These are phyloP conservation scores for Colletotrichum lindemuthianum DNA, from an alignment of 2,329 filamentous ascomycete genomes.

Conservation along the genomic window DNA sequence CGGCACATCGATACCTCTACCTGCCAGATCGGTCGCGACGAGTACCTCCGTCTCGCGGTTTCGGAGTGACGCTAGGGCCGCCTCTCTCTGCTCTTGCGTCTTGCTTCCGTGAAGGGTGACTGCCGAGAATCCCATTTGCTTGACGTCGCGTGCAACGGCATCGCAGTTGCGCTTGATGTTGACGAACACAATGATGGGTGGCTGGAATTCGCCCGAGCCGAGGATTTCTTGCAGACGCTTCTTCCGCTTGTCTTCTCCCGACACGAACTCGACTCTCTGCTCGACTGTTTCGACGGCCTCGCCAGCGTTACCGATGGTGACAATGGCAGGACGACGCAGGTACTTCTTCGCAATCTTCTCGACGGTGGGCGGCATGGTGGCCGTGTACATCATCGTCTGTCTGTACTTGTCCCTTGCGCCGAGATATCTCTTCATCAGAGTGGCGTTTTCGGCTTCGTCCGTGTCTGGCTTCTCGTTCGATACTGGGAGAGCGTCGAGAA, in stretches of 20 bases:
- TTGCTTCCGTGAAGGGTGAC: slow-evolving; percentile 96
- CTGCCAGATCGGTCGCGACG: slow-evolving; percentile 94
- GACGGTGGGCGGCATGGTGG: slow-evolving; percentile 92
- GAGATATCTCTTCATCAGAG: slow-evolving; percentile 84
- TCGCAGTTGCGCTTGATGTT: slow-evolving; percentile 99
- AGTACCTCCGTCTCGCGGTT: slow-evolving; percentile 85
- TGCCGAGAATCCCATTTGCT: slow-evolving; percentile 88
- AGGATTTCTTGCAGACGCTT: slow-evolving; percentile 94
- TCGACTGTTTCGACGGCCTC: slow-evolving; percentile 98
- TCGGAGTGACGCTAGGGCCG: slow-evolving; percentile 85
- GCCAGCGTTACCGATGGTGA: slow-evolving; percentile 92
- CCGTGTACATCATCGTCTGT: slow-evolving; percentile 99
- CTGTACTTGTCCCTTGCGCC: slow-evolving; percentile 83
- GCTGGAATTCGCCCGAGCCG: slow-evolving; percentile 78
- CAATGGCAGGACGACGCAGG: slow-evolving; percentile 88
- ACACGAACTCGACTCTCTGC: slow-evolving; percentile 91
- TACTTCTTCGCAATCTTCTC: slow-evolving; percentile 98
- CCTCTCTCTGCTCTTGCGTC: slow-evolving; percentile 97
- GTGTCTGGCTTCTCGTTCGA: slow-evolving; percentile 94
- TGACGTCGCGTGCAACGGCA: slow-evolving; percentile 92
- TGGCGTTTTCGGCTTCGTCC: slow-evolving; percentile 87
- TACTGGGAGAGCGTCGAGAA: slow-evolving; percentile 92
- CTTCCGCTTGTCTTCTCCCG: slow-evolving; percentile 95
- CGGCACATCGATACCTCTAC: slow-evolving; percentile 95
- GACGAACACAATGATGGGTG: slow-evolving; percentile 98